Evolutionary conservation across 179 eudicot species (phyloP).

Genomic region (Amaranthus tricolor): DNA sequence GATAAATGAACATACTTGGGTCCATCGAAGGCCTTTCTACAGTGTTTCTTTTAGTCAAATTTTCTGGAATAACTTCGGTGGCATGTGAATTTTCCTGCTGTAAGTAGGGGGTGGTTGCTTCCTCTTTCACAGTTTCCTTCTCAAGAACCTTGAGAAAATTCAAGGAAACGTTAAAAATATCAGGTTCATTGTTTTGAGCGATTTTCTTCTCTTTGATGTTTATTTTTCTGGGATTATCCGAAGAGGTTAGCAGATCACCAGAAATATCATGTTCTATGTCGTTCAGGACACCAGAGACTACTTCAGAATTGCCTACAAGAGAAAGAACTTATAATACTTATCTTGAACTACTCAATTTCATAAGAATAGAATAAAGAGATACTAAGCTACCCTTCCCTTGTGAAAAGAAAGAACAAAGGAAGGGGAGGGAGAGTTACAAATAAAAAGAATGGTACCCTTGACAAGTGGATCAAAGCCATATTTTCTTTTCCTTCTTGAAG

Average conservation of each 20-base stretch:
- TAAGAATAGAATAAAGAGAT: background rate
- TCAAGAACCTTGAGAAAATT: conserved; percentile 17
- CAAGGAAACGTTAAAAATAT: conserved; percentile 13
- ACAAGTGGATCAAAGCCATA: background rate
- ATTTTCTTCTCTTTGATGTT: conserved; percentile 5
- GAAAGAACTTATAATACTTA: background rate
- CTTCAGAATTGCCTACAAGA: conserved; percentile 3
- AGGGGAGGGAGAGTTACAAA: too few relatives aligned
- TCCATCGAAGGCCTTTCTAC: conserved; percentile 17
- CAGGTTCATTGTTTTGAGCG: background rate
- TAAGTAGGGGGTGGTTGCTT: conserved; percentile 8
- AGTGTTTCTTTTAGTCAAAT: conserved; percentile 1
- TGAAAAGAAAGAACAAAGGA: background rate
- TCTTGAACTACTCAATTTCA: background rate
- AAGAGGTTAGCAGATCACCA: background rate
- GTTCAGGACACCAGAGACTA: background rate
- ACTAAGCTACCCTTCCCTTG: background rate
- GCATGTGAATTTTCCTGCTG: conserved; percentile 3
- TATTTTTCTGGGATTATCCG: background rate
- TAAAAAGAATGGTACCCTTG: background rate
- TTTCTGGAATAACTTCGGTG: conserved; percentile 11
- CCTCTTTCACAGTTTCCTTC: conserved; percentile 16
- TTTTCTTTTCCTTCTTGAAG: conserved; percentile 6
- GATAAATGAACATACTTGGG: conserved; percentile 13
- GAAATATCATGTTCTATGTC: background rate